A percentile compares a stretch with the other conserved stretches of the same genome.
Conservation (phyloP, 768 basidiomycete species). For the Butyriboletus loyo region DNA sequence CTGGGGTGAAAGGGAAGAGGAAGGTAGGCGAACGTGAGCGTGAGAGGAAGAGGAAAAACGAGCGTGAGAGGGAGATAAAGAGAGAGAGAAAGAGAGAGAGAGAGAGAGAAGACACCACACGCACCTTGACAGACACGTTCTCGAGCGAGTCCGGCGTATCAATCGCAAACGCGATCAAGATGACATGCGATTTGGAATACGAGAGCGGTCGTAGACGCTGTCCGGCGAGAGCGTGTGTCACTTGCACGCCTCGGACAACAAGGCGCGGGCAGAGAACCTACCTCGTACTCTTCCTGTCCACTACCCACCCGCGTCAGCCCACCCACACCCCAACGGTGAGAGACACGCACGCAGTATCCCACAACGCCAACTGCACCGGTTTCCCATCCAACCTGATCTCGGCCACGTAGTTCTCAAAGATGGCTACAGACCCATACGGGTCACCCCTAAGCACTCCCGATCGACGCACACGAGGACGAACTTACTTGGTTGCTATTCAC, state of each 20-base stretch:
- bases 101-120: not conserved
- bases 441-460: not conserved
- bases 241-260: not conserved
- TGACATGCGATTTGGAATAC: constrained; percentile 98
- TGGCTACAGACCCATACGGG: constrained; percentile 42
- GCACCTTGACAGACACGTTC: constrained; percentile 89
- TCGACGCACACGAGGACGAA: not conserved
- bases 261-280: not conserved
- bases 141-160: constrained; percentile 97
- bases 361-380: constrained; percentile 92
- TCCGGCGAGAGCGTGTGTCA: not conserved
- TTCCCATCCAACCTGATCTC: constrained; percentile 98
- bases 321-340: not conserved
- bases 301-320: constrained; percentile 38
- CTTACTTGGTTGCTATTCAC: constrained; percentile 47
- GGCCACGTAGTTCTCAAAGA: constrained; percentile 98
- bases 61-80: not conserved
- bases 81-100: too few relatives aligned
- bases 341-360: constrained; percentile 94
- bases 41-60: not conserved
- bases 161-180: constrained; percentile 94
- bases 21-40: not conserved
- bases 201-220: constrained; percentile 93
- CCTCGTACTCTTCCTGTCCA: constrained; percentile 97
- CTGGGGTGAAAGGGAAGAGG: constrained; percentile 40